These are phyloP conservation scores for Yamadazyma membranifaciens DNA, from an alignment of 1,139 yeast species.

Conservation along the genomic window DNA sequence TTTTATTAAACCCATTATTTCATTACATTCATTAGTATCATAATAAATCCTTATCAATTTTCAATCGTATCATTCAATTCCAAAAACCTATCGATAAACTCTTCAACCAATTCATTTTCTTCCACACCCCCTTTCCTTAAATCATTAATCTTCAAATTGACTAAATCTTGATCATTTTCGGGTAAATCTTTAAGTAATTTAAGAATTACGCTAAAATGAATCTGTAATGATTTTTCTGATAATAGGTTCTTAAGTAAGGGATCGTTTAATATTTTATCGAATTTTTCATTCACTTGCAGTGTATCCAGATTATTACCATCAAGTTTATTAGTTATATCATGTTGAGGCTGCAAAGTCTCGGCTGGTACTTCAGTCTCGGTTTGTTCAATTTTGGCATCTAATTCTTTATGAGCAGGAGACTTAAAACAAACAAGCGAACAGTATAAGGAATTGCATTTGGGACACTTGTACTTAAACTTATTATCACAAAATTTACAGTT, in stretches of 20 bases:
- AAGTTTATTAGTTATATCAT: constrained; percentile 3
- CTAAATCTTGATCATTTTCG: constrained; percentile 54
- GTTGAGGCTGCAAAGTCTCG: neutral
- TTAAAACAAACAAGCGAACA: constrained; percentile 65
- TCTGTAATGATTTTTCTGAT: constrained; percentile 11
- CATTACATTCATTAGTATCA: too few species aligned
- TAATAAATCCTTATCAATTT: too few species aligned
- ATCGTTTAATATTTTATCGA: constrained; percentile 26
- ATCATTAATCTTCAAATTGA: constrained; percentile 57
- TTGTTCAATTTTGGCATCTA: constrained; percentile 15
- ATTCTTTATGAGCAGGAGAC: constrained; percentile 1
- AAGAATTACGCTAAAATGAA: constrained; percentile 14
- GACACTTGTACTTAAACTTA: constrained; percentile 52
- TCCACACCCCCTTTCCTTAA: constrained; percentile 64
- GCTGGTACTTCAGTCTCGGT: neutral
- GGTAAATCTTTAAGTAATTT: constrained; percentile 11
- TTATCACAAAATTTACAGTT: constrained; percentile 7
- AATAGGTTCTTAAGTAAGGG: constrained; percentile 29
- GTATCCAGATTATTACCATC: neutral
- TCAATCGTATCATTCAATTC: constrained; percentile 6
- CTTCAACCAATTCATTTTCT: constrained; percentile 64
- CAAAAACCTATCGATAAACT: constrained; percentile 38
- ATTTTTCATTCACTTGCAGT: constrained; percentile 5
- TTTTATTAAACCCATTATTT: too few species aligned
- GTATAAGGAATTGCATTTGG: constrained; percentile 45